phyloP scores from a whole-genome alignment of 2,329 filamentous ascomycete genomes.

The Chaetomiaceae sp. region DNA sequence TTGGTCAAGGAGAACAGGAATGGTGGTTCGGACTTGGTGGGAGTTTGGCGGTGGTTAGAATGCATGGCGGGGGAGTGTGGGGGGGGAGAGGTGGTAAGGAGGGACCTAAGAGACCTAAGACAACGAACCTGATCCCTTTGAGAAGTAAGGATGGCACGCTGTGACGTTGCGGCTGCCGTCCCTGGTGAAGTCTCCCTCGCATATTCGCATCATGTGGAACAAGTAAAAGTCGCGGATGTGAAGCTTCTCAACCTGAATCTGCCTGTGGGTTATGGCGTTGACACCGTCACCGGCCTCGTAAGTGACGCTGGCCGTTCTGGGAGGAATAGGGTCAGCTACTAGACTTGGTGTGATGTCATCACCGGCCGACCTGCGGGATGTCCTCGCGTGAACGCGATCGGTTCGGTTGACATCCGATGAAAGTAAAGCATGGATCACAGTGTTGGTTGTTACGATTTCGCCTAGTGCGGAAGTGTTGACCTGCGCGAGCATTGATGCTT shows the following conservation, averaged over 20 bases:
- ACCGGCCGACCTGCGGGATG: too few species aligned
- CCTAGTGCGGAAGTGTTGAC: slow-evolving; percentile 19
- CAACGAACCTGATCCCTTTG: background rate
- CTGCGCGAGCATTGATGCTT: slow-evolving; percentile 1
- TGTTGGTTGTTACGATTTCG: slow-evolving; percentile 4
- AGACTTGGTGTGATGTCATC: too few species aligned
- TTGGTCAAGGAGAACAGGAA: slow-evolving; percentile 6
- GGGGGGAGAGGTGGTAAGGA: too few species aligned
- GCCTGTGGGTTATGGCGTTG: slow-evolving; percentile 5
- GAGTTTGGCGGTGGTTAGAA: background rate
- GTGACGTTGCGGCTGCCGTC: background rate
- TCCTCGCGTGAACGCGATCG: too few species aligned
- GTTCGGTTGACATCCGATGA: slow-evolving; percentile 2
- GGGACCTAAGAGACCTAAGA: too few species aligned
- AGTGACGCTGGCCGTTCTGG: background rate
- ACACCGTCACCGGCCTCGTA: slow-evolving; percentile 6
- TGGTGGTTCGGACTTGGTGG: background rate
- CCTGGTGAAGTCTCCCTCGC: slow-evolving; percentile 16
- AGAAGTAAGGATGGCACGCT: slow-evolving; percentile 11
- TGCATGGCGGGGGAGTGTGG: background rate
- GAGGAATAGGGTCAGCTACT: slow-evolving; percentile 1
- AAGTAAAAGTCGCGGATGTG: slow-evolving; percentile 13
- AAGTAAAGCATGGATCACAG: background rate
- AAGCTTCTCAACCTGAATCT: background rate
- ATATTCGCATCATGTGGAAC: slow-evolving; percentile 20